phyloP scores from a whole-genome alignment of 2,329 filamentous ascomycete species.

The Penicillium verrucosum region DNA sequence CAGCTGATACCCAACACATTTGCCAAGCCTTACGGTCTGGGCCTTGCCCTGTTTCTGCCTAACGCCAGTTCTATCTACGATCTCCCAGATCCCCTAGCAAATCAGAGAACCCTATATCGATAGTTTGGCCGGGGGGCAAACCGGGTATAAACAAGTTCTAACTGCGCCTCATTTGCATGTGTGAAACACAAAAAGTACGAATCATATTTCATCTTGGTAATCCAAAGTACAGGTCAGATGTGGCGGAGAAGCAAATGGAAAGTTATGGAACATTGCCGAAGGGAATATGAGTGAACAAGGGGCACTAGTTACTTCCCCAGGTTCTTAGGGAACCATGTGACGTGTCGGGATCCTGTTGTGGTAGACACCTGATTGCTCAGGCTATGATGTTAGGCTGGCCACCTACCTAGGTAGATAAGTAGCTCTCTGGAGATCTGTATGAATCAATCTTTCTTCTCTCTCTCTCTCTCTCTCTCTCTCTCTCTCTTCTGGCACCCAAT shows the following conservation, averaged over 20 bases:
- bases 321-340: not conserved
- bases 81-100: not conserved
- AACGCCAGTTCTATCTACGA: not conserved
- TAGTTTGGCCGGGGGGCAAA: not conserved
- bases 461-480: no score
- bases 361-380: no score
- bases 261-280: not conserved
- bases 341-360: no score
- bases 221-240: not conserved
- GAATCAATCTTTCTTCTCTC: no score
- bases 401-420: no score
- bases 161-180: not conserved
- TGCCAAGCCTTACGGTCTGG: not conserved
- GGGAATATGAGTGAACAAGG: not conserved
- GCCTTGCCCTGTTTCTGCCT: not conserved
- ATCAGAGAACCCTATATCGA: not conserved
- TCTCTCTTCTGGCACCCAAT: no score
- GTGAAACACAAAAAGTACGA: slow-evolving; percentile 1
- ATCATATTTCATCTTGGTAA: not conserved
- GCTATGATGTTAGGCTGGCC: no score
- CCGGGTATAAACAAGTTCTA: not conserved
- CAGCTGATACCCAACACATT: not conserved
- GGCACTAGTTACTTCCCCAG: not conserved
- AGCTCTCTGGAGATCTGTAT: no score
- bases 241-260: slow-evolving; percentile 1